phyloP scores from a whole-genome alignment of 352 stramenopile genomes.

The Pythium grandisporangium region DNA sequence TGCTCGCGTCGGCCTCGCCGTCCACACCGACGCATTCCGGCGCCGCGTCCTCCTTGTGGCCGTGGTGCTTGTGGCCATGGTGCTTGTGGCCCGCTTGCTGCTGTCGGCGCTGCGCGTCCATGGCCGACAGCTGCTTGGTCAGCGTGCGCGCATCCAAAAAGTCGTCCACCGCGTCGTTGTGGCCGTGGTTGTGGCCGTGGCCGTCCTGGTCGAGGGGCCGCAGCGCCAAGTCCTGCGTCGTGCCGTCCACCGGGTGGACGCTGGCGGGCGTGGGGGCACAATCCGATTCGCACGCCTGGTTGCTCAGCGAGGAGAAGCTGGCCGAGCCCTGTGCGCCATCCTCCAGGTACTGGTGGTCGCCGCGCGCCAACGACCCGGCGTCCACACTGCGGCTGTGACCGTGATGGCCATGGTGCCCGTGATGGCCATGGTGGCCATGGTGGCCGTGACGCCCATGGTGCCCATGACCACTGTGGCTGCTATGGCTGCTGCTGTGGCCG shows the following conservation, averaged over 20 bases:
- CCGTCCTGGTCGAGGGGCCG: slow-evolving; percentile 8
- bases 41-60: too few species aligned
- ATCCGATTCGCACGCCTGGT: slow-evolving; percentile 14
- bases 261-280: slow-evolving; percentile 5
- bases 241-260: slow-evolving; percentile 5
- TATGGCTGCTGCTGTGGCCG: not conserved
- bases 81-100: slow-evolving; percentile 9
- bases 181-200: slow-evolving; percentile 15
- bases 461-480: slow-evolving; percentile 2
- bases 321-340: slow-evolving; percentile 9
- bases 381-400: not conserved
- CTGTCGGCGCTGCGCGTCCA: slow-evolving; percentile 44
- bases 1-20: slow-evolving; percentile 26
- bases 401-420: too few species aligned
- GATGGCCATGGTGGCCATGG: too few species aligned
- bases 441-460: slow-evolving; percentile 1
- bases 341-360: slow-evolving; percentile 8
- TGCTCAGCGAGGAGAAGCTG: slow-evolving; percentile 19
- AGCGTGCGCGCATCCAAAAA: slow-evolving; percentile 46
- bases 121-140: slow-evolving; percentile 41
- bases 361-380: not conserved
- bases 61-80: too few species aligned
- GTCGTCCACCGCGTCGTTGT: slow-evolving; percentile 46
- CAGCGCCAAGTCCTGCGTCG: slow-evolving; percentile 6
- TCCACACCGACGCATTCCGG: too few species aligned